Evolutionary conservation across 345 rosid genomes (phyloP).

Genomic region (Diplotaxis tenuifolia): DNA sequence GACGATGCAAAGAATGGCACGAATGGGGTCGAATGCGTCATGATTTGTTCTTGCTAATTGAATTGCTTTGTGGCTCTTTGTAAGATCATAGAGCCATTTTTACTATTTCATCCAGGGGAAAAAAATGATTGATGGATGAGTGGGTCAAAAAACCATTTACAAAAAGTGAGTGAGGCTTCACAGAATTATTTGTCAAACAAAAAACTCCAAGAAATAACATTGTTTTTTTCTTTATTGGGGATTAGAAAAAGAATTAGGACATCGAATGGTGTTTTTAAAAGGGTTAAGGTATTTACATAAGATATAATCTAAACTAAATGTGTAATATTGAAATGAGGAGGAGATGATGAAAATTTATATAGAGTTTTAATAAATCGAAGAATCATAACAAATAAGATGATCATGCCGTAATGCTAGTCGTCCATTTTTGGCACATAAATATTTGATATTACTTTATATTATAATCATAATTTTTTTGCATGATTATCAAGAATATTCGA

Average conservation of each 20-base stretch:
- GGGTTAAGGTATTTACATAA: background rate
- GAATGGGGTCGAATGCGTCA: background rate
- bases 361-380: background rate
- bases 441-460: background rate
- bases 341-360: background rate
- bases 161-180: background rate
- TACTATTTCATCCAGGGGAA: background rate
- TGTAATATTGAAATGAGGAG: background rate
- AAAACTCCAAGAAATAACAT: background rate
- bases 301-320: background rate
- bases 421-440: background rate
- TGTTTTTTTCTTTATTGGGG: background rate
- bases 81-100: constrained; percentile 10
- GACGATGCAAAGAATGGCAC: background rate
- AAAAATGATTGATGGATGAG: background rate
- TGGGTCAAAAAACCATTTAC: constrained; percentile 13
- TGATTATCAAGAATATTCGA: background rate
- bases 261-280: background rate
- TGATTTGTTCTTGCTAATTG: constrained; percentile 2
- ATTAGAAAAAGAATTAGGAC: background rate
- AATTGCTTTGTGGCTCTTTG: constrained; percentile 12
- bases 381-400: too few species aligned
- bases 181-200: background rate
- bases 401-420: background rate
- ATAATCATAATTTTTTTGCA: background rate